Base-by-base conservation (phyloP, 208 protist species). In the Acanthamoeba triangularis region DNA sequence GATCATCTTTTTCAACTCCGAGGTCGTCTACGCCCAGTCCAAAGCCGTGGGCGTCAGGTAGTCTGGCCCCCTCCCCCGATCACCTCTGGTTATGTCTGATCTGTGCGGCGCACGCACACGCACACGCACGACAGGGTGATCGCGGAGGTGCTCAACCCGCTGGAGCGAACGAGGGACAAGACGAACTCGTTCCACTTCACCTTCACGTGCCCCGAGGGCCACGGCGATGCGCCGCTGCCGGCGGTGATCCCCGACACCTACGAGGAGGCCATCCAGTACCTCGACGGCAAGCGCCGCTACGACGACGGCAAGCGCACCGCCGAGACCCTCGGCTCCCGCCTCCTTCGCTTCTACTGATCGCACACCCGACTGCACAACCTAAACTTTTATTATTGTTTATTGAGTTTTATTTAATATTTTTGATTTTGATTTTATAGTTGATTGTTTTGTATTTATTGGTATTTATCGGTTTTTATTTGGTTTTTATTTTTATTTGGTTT, bases 111-210 rank as follows among this genome's bases (percentile, higher is more conserved):
- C 5, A 54, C n/a, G 11, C 28, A n/a, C 90, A 80, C 41, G 35
- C 54, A n/a, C 25, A 28, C 54, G 3, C 18, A 56, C 18, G 52
- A 56, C 30, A 63, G 78, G 13, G 94, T 96, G n/a, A 87, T 85
- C 10, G 94, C 94, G 5, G 94, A 96, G 84, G 84, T 96, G 94
- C 23, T 93, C n/a, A 96, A 96, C 69, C 94, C 94, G 67, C 25
- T 88, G 59, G 67, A 82, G 25, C 20, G 49, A 4, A 47, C 54
- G 41, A 25, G 63, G 7, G 61, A 93, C 37, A 82, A 74, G n/a
- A 93, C 94, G 33, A 96, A 96, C n/a, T 63, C 74, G 30, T 93
- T 96, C 63, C 84, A 96, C 69, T 96, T 93, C 84, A 96, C 87
- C 11, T 96, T 96, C 69, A 93, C 94, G n/a, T 95, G 80, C 41